Conservation (phyloP, 305 asterid species). For the Fraxinus velutina region DNA sequence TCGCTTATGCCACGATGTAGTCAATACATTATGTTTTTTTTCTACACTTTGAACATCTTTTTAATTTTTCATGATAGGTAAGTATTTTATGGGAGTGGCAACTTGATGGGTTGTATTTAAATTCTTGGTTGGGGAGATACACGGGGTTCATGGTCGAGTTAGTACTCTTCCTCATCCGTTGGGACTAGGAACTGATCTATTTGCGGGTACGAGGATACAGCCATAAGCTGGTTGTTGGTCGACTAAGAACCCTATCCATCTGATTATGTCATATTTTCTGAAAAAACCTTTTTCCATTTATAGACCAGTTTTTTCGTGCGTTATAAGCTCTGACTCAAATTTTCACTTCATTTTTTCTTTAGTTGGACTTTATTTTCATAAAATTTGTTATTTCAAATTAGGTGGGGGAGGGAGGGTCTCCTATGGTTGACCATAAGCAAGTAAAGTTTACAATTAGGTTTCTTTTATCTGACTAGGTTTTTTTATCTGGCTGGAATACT, state of each 20-base stretch:
- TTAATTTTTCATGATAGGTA: not conserved
- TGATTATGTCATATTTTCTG: not conserved
- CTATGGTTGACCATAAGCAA: not conserved
- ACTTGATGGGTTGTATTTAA: not conserved
- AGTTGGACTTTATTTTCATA: not conserved
- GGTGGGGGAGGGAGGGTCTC: not conserved
- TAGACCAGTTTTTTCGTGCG: not conserved
- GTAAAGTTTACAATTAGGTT: not conserved
- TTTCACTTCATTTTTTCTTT: not conserved
- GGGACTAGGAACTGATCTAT: not conserved
- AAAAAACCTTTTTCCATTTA: not conserved
- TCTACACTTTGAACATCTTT: not conserved
- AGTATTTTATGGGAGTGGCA: not conserved
- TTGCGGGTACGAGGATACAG: not conserved
- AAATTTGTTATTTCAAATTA: not conserved
- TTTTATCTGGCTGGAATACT: not conserved
- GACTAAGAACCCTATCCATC: not conserved
- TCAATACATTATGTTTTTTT: not conserved
- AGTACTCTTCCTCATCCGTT: not conserved
- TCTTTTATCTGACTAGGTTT: not conserved
- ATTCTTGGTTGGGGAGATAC: not conserved
- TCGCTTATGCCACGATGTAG: not conserved
- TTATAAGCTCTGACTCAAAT: not conserved
- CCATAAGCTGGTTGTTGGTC: not conserved
- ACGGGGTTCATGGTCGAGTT: not conserved